Conservation (phyloP, 495 filamentous ascomycete species). For the Massariosphaeria phaeospora region DNA sequence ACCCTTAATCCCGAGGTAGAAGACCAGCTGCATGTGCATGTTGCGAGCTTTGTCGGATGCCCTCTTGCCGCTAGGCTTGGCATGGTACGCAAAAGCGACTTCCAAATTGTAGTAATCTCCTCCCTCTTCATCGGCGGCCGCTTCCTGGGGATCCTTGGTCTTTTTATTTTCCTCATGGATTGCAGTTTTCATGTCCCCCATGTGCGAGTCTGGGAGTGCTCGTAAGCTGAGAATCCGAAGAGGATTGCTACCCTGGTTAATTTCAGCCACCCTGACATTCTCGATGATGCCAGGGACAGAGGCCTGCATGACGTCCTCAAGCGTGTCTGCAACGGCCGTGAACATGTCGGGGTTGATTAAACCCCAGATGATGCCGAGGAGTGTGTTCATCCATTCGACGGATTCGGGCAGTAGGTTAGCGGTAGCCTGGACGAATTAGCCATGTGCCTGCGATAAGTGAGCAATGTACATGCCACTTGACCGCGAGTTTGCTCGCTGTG, state of each 20-base stretch:
- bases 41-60: conserved; percentile 78
- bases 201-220: conserved; percentile 76
- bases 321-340: conserved; percentile 60
- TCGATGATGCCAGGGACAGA: conserved; percentile 84
- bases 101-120: conserved; percentile 94
- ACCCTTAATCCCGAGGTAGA: conserved; percentile 82
- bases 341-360: conserved; percentile 94
- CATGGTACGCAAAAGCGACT: conserved; percentile 88
- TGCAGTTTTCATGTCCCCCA: conserved; percentile 70
- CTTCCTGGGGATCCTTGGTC: conserved; percentile 78
- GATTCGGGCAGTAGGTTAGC: conserved; percentile 89
- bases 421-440: conserved; percentile 47
- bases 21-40: conserved; percentile 92
- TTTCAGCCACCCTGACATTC: conserved; percentile 93
- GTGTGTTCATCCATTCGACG: conserved; percentile 91
- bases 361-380: conserved; percentile 77
- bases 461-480: conserved; percentile 56
- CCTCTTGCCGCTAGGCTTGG: conserved; percentile 62
- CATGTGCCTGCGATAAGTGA: neutral
- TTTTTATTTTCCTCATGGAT: conserved; percentile 74
- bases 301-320: conserved; percentile 95
- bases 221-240: conserved; percentile 84
- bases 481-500: conserved; percentile 77
- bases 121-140: conserved; percentile 83
- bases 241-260: conserved; percentile 87